Evolutionary conservation across 345 rosid genomes (phyloP).

Genomic region (Citrus sp.): DNA sequence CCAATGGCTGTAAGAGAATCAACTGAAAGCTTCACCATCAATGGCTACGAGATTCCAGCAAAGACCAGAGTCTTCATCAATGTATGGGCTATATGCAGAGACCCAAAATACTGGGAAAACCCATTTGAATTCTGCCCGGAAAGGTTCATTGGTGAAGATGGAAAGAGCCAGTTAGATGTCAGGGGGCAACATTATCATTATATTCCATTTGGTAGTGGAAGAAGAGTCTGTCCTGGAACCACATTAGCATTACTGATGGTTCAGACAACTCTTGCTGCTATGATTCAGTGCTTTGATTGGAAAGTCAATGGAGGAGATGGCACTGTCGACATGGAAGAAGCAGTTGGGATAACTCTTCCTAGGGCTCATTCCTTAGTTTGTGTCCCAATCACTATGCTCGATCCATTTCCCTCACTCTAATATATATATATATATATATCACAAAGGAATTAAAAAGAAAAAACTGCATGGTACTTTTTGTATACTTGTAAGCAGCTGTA

Average conservation of each 20-base stretch:
- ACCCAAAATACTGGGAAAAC: slow-evolving; percentile 23
- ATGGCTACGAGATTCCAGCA: slow-evolving; percentile 47
- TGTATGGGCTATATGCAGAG: slow-evolving; percentile 55
- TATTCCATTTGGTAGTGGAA: slow-evolving; percentile 68
- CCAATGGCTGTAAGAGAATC: slow-evolving; percentile 60
- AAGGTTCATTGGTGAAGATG: background rate
- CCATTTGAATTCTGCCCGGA: no score
- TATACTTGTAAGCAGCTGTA: no score
- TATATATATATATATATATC: no score
- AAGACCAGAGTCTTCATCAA: slow-evolving; percentile 48
- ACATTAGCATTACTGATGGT: slow-evolving; percentile 44
- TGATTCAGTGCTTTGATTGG: slow-evolving; percentile 63
- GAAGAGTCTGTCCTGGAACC: slow-evolving; percentile 66
- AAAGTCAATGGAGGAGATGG: slow-evolving; percentile 30
- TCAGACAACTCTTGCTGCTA: slow-evolving; percentile 36
- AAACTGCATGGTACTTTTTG: no score
- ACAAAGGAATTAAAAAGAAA: no score
- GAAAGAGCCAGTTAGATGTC: slow-evolving; percentile 36
- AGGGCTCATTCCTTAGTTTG: slow-evolving; percentile 56
- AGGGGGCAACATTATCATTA: slow-evolving; percentile 51
- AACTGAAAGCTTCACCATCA: slow-evolving; percentile 31
- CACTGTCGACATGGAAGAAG: slow-evolving; percentile 51
- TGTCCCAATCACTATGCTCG: slow-evolving; percentile 38
- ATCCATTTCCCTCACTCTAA: slow-evolving; percentile 12
- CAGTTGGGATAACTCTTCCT: slow-evolving; percentile 44